A percentile compares a stretch with the other conserved stretches of the same genome.
These are phyloP conservation scores for Backusella tarrabulga DNA, from an alignment of 192 early-diverging fungal species.

Conservation along the genomic window DNA sequence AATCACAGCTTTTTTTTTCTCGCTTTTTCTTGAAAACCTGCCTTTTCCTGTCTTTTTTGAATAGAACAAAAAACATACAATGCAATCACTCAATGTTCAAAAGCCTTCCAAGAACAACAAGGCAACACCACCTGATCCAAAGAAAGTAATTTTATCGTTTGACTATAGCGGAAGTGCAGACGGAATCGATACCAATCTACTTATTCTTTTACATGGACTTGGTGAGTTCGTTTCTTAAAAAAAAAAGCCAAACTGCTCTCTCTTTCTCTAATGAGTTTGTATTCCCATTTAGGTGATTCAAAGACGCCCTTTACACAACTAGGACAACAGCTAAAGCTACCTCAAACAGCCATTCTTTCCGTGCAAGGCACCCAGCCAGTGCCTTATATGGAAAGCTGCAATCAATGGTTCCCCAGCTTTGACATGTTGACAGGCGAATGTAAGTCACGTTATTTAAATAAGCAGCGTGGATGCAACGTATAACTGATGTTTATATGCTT, in stretches of 20 bases:
- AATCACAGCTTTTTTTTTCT: background rate
- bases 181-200: conserved; percentile 59
- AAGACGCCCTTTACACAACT: conserved; percentile 60
- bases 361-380: conserved; percentile 57
- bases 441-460: conserved; percentile 13
- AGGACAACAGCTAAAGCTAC: conserved; percentile 57
- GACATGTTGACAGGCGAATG: conserved; percentile 51
- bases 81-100: conserved; percentile 11
- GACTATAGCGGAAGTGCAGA: conserved; percentile 46
- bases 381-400: conserved; percentile 60
- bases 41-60: background rate
- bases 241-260: background rate
- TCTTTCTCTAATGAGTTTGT: background rate
- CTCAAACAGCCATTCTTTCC: conserved; percentile 67
- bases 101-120: background rate
- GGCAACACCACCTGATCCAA: conserved; percentile 2
- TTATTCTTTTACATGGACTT: conserved; percentile 74
- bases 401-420: conserved; percentile 68
- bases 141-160: conserved; percentile 36
- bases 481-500: background rate
- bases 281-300: conserved; percentile 40
- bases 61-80: background rate
- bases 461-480: background rate
- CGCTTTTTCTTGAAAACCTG: background rate
- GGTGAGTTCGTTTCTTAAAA: conserved; percentile 30